phyloP scores from a whole-genome alignment of 2,329 filamentous ascomycete genomes.

The Malbranchea zuffiana region DNA sequence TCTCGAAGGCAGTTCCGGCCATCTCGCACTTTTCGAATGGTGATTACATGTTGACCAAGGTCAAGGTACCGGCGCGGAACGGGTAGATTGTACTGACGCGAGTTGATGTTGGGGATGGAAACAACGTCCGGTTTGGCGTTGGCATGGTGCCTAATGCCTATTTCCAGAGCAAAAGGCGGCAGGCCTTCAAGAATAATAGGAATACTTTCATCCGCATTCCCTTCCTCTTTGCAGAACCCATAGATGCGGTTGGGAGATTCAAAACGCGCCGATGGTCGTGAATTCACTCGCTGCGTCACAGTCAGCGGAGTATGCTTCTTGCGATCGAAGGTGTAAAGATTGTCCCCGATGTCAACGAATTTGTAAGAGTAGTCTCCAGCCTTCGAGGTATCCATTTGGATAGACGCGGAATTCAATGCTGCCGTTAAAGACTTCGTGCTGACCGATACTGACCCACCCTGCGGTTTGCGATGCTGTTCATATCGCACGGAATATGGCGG shows the following conservation, averaged over 20 bases:
- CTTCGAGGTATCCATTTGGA: slow-evolving; percentile 76
- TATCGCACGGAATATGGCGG: slow-evolving; percentile 78
- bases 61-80: slow-evolving; percentile 78
- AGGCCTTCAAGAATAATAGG: slow-evolving; percentile 73
- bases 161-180: slow-evolving; percentile 79
- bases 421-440: slow-evolving; percentile 65
- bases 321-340: slow-evolving; percentile 67
- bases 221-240: slow-evolving; percentile 87
- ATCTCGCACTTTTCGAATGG: slow-evolving; percentile 82
- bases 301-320: slow-evolving; percentile 54
- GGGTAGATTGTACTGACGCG: slow-evolving; percentile 63
- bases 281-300: slow-evolving; percentile 73
- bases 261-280: slow-evolving; percentile 72
- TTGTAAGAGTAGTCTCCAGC: slow-evolving; percentile 77
- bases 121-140: slow-evolving; percentile 69
- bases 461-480: slow-evolving; percentile 61
- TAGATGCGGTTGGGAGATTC: slow-evolving; percentile 81
- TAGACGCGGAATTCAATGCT: slow-evolving; percentile 61
- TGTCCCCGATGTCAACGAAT: slow-evolving; percentile 72
- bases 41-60: slow-evolving; percentile 78
- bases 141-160: slow-evolving; percentile 86
- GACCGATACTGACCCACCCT: slow-evolving; percentile 53
- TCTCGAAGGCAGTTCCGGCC: slow-evolving; percentile 74
- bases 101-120: slow-evolving; percentile 66
- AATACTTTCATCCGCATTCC: slow-evolving; percentile 71